Percentiles rank a stretch among this genome's conserved stretches.
Evolutionary conservation across 2,329 filamentous ascomycete species (phyloP).

Genomic region (Leptographium radiaticola): DNA sequence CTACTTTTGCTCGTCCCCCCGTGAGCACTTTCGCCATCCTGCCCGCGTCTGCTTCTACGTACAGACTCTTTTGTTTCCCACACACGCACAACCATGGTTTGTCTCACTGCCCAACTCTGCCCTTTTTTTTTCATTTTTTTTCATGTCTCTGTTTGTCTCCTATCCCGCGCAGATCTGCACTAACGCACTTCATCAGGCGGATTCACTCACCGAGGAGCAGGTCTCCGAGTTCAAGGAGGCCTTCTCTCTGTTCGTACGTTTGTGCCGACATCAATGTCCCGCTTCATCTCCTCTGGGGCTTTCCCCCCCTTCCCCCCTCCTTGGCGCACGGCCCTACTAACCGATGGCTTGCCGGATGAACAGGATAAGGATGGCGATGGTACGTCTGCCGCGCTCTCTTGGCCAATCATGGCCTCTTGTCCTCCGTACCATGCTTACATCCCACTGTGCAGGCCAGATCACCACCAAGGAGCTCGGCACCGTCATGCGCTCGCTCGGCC

Average conservation of each 20-base stretch:
- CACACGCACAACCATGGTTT: background rate
- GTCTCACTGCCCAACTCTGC: background rate
- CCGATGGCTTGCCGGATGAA: background rate
- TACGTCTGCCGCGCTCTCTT: slow-evolving; percentile 4
- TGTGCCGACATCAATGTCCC: background rate
- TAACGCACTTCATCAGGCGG: slow-evolving; percentile 50
- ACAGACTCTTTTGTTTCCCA: too few species aligned
- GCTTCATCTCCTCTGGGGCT: background rate
- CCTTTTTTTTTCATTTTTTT: background rate
- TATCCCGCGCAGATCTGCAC: background rate
- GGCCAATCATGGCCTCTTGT: background rate
- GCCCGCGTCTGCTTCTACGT: slow-evolving; percentile 2
- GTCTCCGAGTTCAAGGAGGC: slow-evolving; percentile 99
- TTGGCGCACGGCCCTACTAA: background rate
- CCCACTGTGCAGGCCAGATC: slow-evolving; percentile 55
- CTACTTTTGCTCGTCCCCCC: background rate
- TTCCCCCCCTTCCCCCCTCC: background rate
- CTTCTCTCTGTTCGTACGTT: slow-evolving; percentile 96
- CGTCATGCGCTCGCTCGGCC: slow-evolving; percentile 80
- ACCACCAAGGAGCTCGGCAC: slow-evolving; percentile 84
- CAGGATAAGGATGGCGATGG: slow-evolving; percentile 18
- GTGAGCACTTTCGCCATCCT: background rate
- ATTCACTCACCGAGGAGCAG: slow-evolving; percentile 98
- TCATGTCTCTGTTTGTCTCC: background rate
- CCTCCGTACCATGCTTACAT: background rate